Conservation (phyloP, 352 stramenopile genomes). For the Phytophthora ramorum region DNA sequence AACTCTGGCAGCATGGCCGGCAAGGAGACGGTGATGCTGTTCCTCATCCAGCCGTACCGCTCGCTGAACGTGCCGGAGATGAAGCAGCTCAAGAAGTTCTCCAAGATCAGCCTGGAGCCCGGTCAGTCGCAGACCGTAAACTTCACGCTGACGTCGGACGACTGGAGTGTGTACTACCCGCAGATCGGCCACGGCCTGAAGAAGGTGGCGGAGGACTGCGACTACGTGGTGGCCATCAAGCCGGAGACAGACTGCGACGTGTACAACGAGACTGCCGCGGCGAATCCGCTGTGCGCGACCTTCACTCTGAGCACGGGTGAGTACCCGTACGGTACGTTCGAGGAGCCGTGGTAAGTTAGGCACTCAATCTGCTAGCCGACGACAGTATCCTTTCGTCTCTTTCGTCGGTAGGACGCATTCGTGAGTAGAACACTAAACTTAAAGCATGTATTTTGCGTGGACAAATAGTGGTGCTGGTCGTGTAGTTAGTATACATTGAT, state of each 20-base stretch:
- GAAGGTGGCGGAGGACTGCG: constrained; percentile 54
- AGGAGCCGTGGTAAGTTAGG: constrained; percentile 5
- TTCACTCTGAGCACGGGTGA: constrained; percentile 38
- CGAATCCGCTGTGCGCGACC: constrained; percentile 41
- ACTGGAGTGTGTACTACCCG: constrained; percentile 59
- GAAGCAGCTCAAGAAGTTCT: constrained; percentile 78
- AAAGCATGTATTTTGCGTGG: too few relatives aligned
- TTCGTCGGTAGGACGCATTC: too few relatives aligned
- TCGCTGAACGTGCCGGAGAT: constrained; percentile 58
- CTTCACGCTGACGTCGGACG: constrained; percentile 44
- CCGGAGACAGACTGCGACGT: constrained; percentile 67
- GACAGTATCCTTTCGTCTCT: too few relatives aligned
- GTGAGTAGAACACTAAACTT: too few relatives aligned
- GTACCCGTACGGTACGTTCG: constrained; percentile 17
- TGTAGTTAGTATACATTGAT: too few relatives aligned
- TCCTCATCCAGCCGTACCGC: constrained; percentile 63
- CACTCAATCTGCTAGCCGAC: too few relatives aligned
- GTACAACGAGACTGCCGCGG: constrained; percentile 32
- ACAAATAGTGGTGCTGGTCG: too few relatives aligned
- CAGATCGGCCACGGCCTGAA: constrained; percentile 55
- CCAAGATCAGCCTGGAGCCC: constrained; percentile 58
- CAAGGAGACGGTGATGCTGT: constrained; percentile 76
- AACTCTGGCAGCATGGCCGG: constrained; percentile 58
- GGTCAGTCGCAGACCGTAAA: constrained; percentile 32
- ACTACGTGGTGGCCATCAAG: constrained; percentile 63